Evolutionary conservation across 441 rosid genomes (phyloP).

Genomic region (Populus hybrid): DNA sequence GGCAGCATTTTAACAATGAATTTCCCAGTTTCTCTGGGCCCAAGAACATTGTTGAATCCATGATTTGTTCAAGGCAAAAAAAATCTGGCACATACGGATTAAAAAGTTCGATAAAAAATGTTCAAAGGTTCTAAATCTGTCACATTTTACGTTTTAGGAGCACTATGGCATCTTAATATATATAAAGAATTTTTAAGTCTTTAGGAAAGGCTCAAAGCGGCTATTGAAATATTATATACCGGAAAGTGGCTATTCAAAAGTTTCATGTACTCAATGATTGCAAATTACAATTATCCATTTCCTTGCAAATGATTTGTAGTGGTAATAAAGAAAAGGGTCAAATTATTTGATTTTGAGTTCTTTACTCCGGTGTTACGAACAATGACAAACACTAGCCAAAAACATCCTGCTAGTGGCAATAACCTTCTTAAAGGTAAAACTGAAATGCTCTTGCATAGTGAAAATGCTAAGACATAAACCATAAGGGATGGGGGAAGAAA

Average conservation of each 20-base stretch:
- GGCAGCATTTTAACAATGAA: neutral
- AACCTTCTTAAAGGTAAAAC: neutral
- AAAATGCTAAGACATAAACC: neutral
- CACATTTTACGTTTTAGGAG: neutral
- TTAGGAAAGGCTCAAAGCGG: neutral
- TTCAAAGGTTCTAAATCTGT: neutral
- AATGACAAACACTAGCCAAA: neutral
- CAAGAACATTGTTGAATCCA: neutral
- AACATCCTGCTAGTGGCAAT: neutral
- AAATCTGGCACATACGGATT: neutral
- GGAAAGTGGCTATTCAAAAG: neutral
- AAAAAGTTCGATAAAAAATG: neutral
- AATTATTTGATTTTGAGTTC: neutral
- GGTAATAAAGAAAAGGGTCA: neutral
- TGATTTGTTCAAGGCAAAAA: conserved; percentile 5
- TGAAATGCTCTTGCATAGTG: neutral
- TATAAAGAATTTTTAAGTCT: no score
- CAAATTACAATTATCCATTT: neutral
- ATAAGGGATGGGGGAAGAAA: no score
- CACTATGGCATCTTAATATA: neutral
- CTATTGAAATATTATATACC: neutral
- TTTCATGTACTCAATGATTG: neutral
- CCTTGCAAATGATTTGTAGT: neutral
- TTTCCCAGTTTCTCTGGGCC: neutral
- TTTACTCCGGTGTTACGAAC: neutral